A percentile compares a stretch with the other conserved stretches of the same genome.
phyloP scores from a whole-genome alignment of 179 eudicot species.

The Heliamphora pulchella region DNA sequence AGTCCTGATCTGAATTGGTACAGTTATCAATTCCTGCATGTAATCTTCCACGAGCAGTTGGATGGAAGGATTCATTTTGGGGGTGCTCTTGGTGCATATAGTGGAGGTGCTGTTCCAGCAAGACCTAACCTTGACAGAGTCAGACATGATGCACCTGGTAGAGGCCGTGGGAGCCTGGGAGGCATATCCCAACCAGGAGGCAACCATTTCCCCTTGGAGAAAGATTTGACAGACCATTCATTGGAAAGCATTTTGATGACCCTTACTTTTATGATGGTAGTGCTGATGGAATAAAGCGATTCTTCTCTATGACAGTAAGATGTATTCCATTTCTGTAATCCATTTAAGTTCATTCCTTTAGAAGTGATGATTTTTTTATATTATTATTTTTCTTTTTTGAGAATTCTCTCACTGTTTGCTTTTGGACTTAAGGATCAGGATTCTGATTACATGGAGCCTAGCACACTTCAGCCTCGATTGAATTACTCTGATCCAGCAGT shows the following conservation, averaged over 20 bases:
- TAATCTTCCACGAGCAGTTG: slow-evolving; percentile 24
- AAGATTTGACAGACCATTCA: slow-evolving; percentile 38
- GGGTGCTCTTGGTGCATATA: slow-evolving; percentile 34
- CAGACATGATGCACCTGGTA: slow-evolving; percentile 39
- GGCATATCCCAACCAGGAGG: slow-evolving; percentile 45
- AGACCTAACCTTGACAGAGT: slow-evolving; percentile 45
- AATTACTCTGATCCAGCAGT: slow-evolving; percentile 45
- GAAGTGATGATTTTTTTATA: too few relatives aligned
- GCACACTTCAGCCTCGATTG: slow-evolving; percentile 60
- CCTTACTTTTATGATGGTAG: slow-evolving; percentile 48
- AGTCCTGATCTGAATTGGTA: neutral
- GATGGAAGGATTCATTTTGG: slow-evolving; percentile 55
- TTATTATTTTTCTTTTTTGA: too few relatives aligned
- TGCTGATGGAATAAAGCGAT: slow-evolving; percentile 58
- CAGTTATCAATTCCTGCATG: neutral
- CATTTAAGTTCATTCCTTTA: neutral
- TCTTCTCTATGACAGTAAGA: slow-evolving; percentile 62
- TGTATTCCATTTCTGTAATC: too few relatives aligned
- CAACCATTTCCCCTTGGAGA: slow-evolving; percentile 46
- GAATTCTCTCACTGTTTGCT: neutral
- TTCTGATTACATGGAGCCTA: slow-evolving; percentile 57
- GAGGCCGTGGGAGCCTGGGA: slow-evolving; percentile 43
- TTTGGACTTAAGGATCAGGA: slow-evolving; percentile 43
- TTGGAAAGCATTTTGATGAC: slow-evolving; percentile 59
- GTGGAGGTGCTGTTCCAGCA: slow-evolving; percentile 27